These are phyloP conservation scores for Tolypocladium ovalisporum DNA, from an alignment of 2,329 filamentous ascomycete species.

Conservation along the genomic window DNA sequence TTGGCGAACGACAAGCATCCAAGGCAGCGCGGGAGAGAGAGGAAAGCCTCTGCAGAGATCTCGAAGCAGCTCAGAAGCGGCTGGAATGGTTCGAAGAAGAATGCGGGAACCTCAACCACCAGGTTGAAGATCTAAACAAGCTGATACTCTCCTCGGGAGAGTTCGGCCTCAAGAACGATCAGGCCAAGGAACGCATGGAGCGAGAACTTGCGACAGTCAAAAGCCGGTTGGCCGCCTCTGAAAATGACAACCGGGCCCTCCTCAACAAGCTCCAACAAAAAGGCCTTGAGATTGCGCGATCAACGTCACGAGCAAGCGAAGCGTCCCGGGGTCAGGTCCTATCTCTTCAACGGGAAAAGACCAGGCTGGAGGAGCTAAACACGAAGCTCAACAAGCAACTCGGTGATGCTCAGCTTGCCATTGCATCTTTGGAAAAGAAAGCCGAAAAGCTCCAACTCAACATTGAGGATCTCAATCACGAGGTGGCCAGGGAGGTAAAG, in stretches of 20 bases:
- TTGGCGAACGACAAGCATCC: conserved; percentile 70
- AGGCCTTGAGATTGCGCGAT: conserved; percentile 88
- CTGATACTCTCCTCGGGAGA: conserved; percentile 82
- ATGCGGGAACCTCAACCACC: conserved; percentile 60
- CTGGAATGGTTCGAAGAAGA: conserved; percentile 73
- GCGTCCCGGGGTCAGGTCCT: conserved; percentile 67
- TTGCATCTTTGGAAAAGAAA: conserved; percentile 83
- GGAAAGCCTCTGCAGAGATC: conserved; percentile 62
- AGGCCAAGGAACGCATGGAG: conserved; percentile 87
- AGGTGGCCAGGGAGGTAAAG: conserved; percentile 83
- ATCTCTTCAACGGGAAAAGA: conserved; percentile 72
- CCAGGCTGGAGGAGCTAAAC: conserved; percentile 72
- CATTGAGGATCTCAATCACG: conserved; percentile 86
- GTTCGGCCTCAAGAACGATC: conserved; percentile 82
- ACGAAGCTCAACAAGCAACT: conserved; percentile 72
- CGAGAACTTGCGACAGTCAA: conserved; percentile 85
- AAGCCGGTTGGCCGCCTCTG: conserved; percentile 78
- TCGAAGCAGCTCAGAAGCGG: conserved; percentile 67
- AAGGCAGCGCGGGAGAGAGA: conserved; percentile 72
- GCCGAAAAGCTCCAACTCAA: conserved; percentile 84
- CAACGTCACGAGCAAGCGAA: conserved; percentile 76
- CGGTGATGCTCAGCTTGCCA: conserved; percentile 71
- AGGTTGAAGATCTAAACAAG: conserved; percentile 79
- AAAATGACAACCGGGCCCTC: conserved; percentile 92
- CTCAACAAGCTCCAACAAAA: conserved; percentile 97